A percentile compares a stretch with the other conserved stretches of the same genome.
Conservation (phyloP, 768 basidiomycete species). For the Lactarius vividus region DNA sequence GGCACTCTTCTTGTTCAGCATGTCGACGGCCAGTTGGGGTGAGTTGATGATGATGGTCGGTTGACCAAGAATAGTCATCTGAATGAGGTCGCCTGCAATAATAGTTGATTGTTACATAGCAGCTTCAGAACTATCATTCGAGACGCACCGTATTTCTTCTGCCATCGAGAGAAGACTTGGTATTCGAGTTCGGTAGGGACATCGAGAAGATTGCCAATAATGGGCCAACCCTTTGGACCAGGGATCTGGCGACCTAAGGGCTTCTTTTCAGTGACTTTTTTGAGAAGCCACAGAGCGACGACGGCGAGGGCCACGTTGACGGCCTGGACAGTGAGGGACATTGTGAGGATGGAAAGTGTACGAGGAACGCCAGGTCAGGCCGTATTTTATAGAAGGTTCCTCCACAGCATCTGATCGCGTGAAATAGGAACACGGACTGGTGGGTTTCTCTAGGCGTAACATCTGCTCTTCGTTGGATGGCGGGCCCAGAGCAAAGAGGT, state of each 20-base stretch:
- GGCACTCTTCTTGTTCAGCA: slow-evolving; percentile 32
- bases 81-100: slow-evolving; percentile 29
- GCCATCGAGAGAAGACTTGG: slow-evolving; percentile 22
- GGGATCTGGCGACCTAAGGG: slow-evolving; percentile 22
- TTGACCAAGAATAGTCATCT: slow-evolving; percentile 29
- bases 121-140: neutral
- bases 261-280: slow-evolving; percentile 22
- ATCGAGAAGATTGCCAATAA: slow-evolving; percentile 29
- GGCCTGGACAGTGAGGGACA: slow-evolving; percentile 17
- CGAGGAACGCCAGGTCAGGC: neutral
- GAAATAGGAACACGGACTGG: slow-evolving; percentile 6
- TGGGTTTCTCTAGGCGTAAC: neutral
- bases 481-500: slow-evolving; percentile 1
- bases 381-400: slow-evolving; percentile 8
- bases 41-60: slow-evolving; percentile 31
- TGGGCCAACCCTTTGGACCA: slow-evolving; percentile 24
- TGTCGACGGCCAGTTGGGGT: slow-evolving; percentile 25
- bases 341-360: neutral
- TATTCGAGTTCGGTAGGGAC: slow-evolving; percentile 26
- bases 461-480: no score
- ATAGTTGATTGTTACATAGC: neutral
- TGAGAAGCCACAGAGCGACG: slow-evolving; percentile 20
- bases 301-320: slow-evolving; percentile 17
- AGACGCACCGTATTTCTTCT: slow-evolving; percentile 25
- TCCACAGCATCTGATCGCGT: neutral